phyloP scores from a whole-genome alignment of 805 yeast genomes.

The Yamadazyma philogaea region DNA sequence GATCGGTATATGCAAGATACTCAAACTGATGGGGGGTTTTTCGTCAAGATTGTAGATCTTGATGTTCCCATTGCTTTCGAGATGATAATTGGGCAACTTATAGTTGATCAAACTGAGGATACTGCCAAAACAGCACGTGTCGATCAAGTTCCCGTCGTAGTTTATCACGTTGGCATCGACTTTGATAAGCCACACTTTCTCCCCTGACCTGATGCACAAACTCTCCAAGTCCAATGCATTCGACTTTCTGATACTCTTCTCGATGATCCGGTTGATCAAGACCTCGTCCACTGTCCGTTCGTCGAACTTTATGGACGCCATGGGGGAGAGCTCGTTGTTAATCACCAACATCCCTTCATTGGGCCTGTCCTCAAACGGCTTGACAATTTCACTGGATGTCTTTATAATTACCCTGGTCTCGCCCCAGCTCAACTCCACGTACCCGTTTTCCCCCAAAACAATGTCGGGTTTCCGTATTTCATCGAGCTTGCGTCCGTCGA shows the following conservation, averaged over 20 bases:
- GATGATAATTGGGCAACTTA: slow-evolving; percentile 75
- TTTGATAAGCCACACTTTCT: slow-evolving; percentile 84
- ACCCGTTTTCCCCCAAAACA: slow-evolving; percentile 50
- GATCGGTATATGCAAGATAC: slow-evolving; percentile 84
- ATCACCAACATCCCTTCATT: slow-evolving; percentile 88
- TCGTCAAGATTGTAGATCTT: slow-evolving; percentile 71
- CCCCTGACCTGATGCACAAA: slow-evolving; percentile 86
- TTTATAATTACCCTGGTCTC: slow-evolving; percentile 65
- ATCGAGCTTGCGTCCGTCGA: slow-evolving; percentile 65
- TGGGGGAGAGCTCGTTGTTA: slow-evolving; percentile 80
- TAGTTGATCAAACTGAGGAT: slow-evolving; percentile 82
- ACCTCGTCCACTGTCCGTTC: slow-evolving; percentile 75
- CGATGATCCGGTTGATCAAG: slow-evolving; percentile 75
- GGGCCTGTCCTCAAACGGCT: slow-evolving; percentile 88
- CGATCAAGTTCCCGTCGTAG: slow-evolving; percentile 91
- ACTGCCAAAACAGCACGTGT: slow-evolving; percentile 86
- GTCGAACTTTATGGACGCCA: slow-evolving; percentile 87
- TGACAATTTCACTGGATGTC: slow-evolving; percentile 69
- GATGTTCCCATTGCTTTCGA: slow-evolving; percentile 25
- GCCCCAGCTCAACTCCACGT: slow-evolving; percentile 76
- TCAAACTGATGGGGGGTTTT: slow-evolving; percentile 81
- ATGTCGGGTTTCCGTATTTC: slow-evolving; percentile 63
- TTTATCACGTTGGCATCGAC: slow-evolving; percentile 88
- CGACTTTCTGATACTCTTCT: slow-evolving; percentile 87
- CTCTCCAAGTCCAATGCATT: slow-evolving; percentile 89